Percentiles rank a stretch among this genome's conserved stretches.
Evolutionary conservation across 108 stramenopile species (phyloP).

Genomic region (Cyclostephanos tholiformis): DNA sequence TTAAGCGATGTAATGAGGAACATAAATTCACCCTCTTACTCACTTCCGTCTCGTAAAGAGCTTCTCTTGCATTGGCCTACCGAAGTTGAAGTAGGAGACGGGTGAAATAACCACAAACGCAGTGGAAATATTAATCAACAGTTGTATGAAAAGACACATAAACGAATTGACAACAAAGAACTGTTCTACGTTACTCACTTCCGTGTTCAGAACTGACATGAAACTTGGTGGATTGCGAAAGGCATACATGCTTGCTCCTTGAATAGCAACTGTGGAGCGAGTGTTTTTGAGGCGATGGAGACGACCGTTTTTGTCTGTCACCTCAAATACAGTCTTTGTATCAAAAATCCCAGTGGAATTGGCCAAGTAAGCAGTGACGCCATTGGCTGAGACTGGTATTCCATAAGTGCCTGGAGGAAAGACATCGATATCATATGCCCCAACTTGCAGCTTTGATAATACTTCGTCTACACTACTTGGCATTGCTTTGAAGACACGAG

Average conservation of each 20-base stretch:
- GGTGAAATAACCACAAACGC: neutral
- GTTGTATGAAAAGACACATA: neutral
- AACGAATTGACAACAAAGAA: neutral
- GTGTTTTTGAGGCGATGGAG: constrained; percentile 33
- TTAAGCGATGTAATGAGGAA: no score
- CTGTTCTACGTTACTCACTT: neutral
- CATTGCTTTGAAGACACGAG: constrained; percentile 39
- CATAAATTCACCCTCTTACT: no score
- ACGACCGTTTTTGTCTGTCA: constrained; percentile 27
- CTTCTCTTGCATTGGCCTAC: constrained; percentile 42
- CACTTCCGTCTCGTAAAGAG: constrained; percentile 52
- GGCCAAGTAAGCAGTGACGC: constrained; percentile 40
- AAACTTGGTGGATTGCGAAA: constrained; percentile 61
- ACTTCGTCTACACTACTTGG: constrained; percentile 47
- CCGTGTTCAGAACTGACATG: constrained; percentile 44
- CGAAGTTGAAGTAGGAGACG: neutral
- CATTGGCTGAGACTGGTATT: constrained; percentile 19
- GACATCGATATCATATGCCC: constrained; percentile 37
- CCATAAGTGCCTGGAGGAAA: constrained; percentile 30
- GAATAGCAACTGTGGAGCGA: constrained; percentile 28
- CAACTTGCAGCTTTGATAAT: constrained; percentile 41
- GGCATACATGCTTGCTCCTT: constrained; percentile 20
- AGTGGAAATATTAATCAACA: neutral
- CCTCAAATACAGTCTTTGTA: constrained; percentile 39
- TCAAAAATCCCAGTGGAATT: constrained; percentile 23